Conservation (phyloP, 306 rosid species). For the Acacia melanoxylon region DNA sequence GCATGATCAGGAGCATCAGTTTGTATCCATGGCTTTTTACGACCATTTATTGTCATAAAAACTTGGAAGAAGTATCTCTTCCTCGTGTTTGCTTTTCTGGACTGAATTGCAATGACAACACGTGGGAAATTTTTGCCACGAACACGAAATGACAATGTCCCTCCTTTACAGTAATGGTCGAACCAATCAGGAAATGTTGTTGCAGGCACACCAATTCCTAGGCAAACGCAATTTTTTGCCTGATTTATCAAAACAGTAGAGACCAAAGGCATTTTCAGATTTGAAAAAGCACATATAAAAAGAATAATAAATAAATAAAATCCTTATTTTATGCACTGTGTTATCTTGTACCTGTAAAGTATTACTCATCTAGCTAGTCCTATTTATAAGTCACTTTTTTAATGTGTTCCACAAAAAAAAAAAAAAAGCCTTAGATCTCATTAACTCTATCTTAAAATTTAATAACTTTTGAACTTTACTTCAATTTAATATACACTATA, state of each 20-base stretch:
- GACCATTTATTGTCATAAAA: not conserved
- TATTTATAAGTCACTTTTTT: no score
- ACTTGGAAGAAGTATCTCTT: not conserved
- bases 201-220: not conserved
- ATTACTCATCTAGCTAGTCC: no score
- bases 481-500: no score
- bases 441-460: no score
- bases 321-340: not conserved
- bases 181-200: not conserved
- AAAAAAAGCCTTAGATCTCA: no score
- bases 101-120: not conserved
- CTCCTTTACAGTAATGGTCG: not conserved
- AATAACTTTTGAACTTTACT: no score
- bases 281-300: not conserved
- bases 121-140: not conserved
- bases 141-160: not conserved
- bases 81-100: not conserved
- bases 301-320: no score
- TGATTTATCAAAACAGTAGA: not conserved
- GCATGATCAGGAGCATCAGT: not conserved
- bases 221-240: not conserved
- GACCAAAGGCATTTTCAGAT: not conserved
- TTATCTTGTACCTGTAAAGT: no score
- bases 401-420: no score
- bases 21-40: not conserved